phyloP scores from a whole-genome alignment of 345 rosid genomes.

The Leavenworthia alabamica region DNA sequence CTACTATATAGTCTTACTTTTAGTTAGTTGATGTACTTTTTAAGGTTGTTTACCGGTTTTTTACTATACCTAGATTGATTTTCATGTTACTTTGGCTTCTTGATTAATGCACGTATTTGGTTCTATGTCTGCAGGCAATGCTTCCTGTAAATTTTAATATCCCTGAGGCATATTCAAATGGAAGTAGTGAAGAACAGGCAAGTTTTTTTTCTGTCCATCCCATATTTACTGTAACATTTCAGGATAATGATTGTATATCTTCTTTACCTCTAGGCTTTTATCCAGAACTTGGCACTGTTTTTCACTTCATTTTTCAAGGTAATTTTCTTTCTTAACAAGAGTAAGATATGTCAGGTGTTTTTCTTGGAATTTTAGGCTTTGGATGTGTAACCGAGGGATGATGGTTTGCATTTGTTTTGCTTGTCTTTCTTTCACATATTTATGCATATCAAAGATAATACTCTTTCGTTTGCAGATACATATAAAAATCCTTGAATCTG shows the following conservation, averaged over 20 bases:
- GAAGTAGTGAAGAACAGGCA: slow-evolving; percentile 82
- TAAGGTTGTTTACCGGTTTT: background rate
- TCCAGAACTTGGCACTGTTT: slow-evolving; percentile 95
- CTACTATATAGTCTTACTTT: background rate
- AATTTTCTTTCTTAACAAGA: slow-evolving; percentile 21
- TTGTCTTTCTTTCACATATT: slow-evolving; percentile 1
- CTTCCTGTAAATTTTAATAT: slow-evolving; percentile 60
- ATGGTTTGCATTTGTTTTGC: background rate
- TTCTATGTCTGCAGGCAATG: slow-evolving; percentile 42
- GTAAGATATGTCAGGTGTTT: background rate
- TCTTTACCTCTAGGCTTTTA: slow-evolving; percentile 66
- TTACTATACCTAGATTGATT: background rate
- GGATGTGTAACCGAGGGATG: background rate
- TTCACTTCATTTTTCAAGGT: slow-evolving; percentile 95
- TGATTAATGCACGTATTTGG: background rate
- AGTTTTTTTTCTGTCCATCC: slow-evolving; percentile 13
- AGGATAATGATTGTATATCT: background rate
- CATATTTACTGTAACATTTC: background rate
- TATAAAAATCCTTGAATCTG: slow-evolving; percentile 65
- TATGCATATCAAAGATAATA: background rate
- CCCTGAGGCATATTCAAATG: slow-evolving; percentile 83
- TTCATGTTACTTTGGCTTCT: slow-evolving; percentile 6
- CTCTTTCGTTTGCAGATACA: slow-evolving; percentile 50
- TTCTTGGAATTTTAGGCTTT: background rate
- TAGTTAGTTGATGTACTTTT: background rate